Conservation (phyloP, 306 rosid genomes). For the Delonix regia region DNA sequence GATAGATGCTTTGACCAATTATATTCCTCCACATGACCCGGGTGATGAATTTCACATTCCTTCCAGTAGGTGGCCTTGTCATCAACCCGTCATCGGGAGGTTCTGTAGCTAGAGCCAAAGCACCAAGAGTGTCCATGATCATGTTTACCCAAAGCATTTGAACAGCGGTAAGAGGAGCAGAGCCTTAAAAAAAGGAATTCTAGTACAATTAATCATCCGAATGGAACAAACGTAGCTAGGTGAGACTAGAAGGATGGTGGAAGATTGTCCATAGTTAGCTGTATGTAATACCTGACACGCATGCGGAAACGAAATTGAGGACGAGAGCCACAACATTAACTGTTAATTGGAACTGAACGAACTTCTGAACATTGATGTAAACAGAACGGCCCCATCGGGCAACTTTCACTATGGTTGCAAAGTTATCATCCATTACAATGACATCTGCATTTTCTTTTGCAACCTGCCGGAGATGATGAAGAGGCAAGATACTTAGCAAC, state of each 20-base stretch:
- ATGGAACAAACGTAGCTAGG: neutral
- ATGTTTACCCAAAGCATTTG: slow-evolving; percentile 99
- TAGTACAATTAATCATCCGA: neutral
- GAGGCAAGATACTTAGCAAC: slow-evolving; percentile 18
- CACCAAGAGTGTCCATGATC: slow-evolving; percentile 97
- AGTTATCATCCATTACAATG: slow-evolving; percentile 87
- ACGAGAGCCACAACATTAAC: slow-evolving; percentile 92
- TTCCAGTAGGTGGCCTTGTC: slow-evolving; percentile 78
- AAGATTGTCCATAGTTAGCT: neutral
- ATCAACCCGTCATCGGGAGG: slow-evolving; percentile 82
- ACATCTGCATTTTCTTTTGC: slow-evolving; percentile 98
- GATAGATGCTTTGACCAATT: slow-evolving; percentile 83
- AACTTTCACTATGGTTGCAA: slow-evolving; percentile 78
- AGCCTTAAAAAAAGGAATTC: slow-evolving; percentile 55
- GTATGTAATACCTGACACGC: slow-evolving; percentile 55
- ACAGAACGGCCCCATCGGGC: slow-evolving; percentile 90
- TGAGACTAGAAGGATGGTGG: neutral
- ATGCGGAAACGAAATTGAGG: slow-evolving; percentile 83
- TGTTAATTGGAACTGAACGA: slow-evolving; percentile 92
- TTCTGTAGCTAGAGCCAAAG: slow-evolving; percentile 90
- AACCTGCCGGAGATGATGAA: slow-evolving; percentile 53
- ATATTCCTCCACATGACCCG: slow-evolving; percentile 88
- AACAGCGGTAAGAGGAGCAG: slow-evolving; percentile 90
- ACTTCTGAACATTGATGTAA: slow-evolving; percentile 89
- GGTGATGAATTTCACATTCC: slow-evolving; percentile 63